These are phyloP conservation scores for Xylaria multiplex DNA, from an alignment of 2,329 filamentous ascomycete genomes.

Conservation along the genomic window DNA sequence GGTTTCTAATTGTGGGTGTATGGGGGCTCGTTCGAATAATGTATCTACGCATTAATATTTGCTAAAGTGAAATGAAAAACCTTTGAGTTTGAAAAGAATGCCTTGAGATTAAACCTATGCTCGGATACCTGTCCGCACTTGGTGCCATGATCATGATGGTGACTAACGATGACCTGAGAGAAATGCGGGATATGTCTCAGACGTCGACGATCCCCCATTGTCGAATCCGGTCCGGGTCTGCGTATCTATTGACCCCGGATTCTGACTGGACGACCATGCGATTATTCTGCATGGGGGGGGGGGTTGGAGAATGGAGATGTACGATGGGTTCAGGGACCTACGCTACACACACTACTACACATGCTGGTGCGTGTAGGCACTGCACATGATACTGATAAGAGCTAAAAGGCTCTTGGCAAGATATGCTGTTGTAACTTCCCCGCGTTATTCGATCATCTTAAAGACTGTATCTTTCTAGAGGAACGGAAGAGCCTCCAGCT, in stretches of 20 bases:
- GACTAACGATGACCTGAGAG: constrained; percentile 27
- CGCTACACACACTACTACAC: background rate
- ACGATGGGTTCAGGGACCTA: constrained; percentile 23
- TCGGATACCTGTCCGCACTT: too few relatives aligned
- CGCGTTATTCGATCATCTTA: background rate
- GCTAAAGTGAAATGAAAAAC: too few relatives aligned
- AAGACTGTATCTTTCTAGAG: background rate
- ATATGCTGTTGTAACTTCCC: constrained; percentile 14
- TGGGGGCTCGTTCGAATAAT: constrained; percentile 3
- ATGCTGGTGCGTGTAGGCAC: too few relatives aligned
- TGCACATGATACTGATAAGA: constrained; percentile 8
- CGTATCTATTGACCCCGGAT: constrained; percentile 21
- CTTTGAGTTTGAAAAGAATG: too few relatives aligned
- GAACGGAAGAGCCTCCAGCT: too few relatives aligned
- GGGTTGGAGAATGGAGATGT: constrained; percentile 13
- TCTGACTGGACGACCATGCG: constrained; percentile 5
- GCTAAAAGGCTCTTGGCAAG: constrained; percentile 3
- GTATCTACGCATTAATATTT: constrained; percentile 4
- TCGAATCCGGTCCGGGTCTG: constrained; percentile 7
- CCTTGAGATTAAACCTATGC: too few relatives aligned
- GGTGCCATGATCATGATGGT: constrained; percentile 24
- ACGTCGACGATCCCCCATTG: constrained; percentile 13
- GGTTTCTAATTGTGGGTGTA: constrained; percentile 3
- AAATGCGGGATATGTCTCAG: constrained; percentile 16
- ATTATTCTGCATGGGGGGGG: constrained; percentile 5